Evolutionary conservation across 176 grass and related monocot genomes (phyloP), one percentile per base, ranked within the genome.

Genomic region (Ampelocalamus luodianensis): DNA sequence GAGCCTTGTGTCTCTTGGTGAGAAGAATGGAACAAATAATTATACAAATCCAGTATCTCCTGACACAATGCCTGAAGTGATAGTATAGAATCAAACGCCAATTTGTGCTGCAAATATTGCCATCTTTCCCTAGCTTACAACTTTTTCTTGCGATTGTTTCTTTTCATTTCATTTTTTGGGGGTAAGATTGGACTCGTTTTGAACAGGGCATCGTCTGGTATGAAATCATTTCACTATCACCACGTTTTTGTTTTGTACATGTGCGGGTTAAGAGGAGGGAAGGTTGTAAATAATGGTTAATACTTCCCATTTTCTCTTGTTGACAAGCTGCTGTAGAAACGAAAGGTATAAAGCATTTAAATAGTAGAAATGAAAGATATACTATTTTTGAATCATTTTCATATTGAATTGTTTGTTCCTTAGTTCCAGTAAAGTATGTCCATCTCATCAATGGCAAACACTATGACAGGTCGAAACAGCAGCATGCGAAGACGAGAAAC

Each of bases 1-100:
- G 22, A 89, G 46, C 51, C 95, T 94, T 81, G 55, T 27, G 80
- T 43, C 82, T 91, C 65, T 42, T 97, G 51, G 59, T 50, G 82
- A 90, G 84, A 90, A 86, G 82, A 85, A 65, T 74, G 87, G 88
- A 13, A 85, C 20, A 42, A 71, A 71, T 53, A 59, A 79, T 61
- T 18, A n/a, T 68, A 22, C 63, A 45, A 6, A 38, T 80, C 4
- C 45, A 11, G 6, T 39, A 5, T 67, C 86, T 73, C 64, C 18
- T 51, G 53, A 83, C 16, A 67, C 12, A 66, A 77, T 29, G 15
- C 18, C 72, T 79, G 56, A 73, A 71, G 53, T 36, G 36, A 20
- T 27, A 10, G 5, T 60, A 58, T 26, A 27, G 49, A 78, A 85
- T 51, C 60, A 63, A 80, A 59, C 45, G 88, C 71, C 36, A 32